Evolutionary conservation across 805 yeast species (phyloP), one percentile per base, ranked within the genome.

Genomic region (Naumovozyma dairenensis): DNA sequence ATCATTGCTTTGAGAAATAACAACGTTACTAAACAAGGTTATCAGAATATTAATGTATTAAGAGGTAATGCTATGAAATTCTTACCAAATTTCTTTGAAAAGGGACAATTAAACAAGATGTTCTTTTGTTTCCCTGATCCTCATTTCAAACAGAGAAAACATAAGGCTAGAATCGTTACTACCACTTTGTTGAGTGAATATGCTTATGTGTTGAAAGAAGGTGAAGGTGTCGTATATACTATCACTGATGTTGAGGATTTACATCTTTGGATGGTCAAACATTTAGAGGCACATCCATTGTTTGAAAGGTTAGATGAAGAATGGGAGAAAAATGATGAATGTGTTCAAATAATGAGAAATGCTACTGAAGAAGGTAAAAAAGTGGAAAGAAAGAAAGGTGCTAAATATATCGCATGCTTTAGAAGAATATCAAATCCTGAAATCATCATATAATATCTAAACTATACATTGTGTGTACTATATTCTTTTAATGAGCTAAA

Each of bases 61-160:
- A 71, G 98, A 56, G 97, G 93, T 14, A 92, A 92, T 54, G 92
- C 97, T 22, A 92, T 92, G 98, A 92, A 92, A 60, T 92, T 92
- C 53, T 62, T 86, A 42, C 97, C 98, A 16, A 92, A 92, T 57
- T 92, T 92, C 58, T 92, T 92, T 63, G 65, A 69, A 37, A 80
- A 80, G 57, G 76, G 77, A 5, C 96, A 86, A 55, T 63, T 87
- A 33, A 74, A 79, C 21, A 92, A 89, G 66, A 83, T 92, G 72
- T 92, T 92, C 63, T 92, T 92, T 65, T 92, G 98, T 59, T 92
- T 92, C 71, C 98, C 98, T n/a, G 98, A 92, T 60, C 98, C 98
- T 6, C 98, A 92, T 59, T 92, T 92, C 68, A 92, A 92, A 57
- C 94, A 85, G 60, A 71, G 97, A 53, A 92, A 92, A 56, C 98